phyloP scores from a whole-genome alignment of 2,329 filamentous ascomycete genomes.

The Aspergillus alliaceus region DNA sequence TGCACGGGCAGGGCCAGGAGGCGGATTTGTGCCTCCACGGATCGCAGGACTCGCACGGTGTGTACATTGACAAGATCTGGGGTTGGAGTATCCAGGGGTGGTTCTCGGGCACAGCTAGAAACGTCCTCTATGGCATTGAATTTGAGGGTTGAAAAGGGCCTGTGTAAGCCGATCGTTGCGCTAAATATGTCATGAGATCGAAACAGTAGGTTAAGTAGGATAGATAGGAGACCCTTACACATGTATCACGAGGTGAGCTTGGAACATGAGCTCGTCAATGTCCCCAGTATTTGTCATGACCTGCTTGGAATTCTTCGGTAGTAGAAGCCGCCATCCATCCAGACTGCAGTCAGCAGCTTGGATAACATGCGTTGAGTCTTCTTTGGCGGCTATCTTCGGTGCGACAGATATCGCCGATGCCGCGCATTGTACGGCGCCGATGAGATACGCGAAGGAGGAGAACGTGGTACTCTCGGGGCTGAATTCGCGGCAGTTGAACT shows the following conservation, averaged over 20 bases:
- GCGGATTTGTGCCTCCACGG: constrained; percentile 41
- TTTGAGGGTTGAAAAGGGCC: constrained; percentile 41
- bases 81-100: constrained; percentile 13
- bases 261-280: constrained; percentile 68
- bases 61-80: constrained; percentile 38
- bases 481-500: constrained; percentile 37
- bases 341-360: constrained; percentile 34
- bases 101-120: constrained; percentile 37
- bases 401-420: constrained; percentile 27
- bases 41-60: constrained; percentile 39
- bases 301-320: constrained; percentile 34
- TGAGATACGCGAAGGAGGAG: constrained; percentile 37
- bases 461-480: constrained; percentile 20
- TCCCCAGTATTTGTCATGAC: constrained; percentile 31
- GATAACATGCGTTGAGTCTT: constrained; percentile 13
- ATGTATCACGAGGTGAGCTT: constrained; percentile 73
- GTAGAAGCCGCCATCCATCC: constrained; percentile 41
- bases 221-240: constrained; percentile 28
- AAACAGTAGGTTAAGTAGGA: too few relatives aligned
- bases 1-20: constrained; percentile 38
- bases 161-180: constrained; percentile 37
- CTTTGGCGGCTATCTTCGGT: constrained; percentile 16
- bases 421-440: constrained; percentile 27
- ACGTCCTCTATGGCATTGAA: constrained; percentile 41
- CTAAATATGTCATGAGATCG: too few relatives aligned